Evolutionary conservation across 1,284 basidiomycete genomes (phyloP).

Genomic region (Microbotryomycetes sp.): DNA sequence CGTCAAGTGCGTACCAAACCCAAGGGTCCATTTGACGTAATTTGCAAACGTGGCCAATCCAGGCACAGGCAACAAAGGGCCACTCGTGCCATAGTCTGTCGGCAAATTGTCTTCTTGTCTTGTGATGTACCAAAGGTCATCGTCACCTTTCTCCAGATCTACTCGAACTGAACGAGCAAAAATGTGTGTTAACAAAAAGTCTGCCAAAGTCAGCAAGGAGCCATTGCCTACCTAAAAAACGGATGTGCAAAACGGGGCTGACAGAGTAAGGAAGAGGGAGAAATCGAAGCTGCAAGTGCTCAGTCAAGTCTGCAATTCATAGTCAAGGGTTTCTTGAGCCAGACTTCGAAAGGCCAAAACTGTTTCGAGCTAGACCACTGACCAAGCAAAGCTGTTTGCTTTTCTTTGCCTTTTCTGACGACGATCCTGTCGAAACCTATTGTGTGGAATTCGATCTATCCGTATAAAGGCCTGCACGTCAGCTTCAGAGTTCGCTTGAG

Average conservation of each 20-base stretch:
- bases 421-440: constrained; percentile 16
- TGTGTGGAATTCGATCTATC: constrained; percentile 21
- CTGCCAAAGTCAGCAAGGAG: too few relatives aligned
- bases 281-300: constrained; percentile 22
- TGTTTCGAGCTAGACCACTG: background rate
- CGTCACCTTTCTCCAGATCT: constrained; percentile 12
- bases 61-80: background rate
- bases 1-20: background rate
- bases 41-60: background rate
- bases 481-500: too few relatives aligned
- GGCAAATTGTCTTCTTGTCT: constrained; percentile 31
- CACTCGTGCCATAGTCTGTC: constrained; percentile 21
- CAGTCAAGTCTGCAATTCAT: constrained; percentile 13
- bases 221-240: constrained; percentile 14
- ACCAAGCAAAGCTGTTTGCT: constrained; percentile 4
- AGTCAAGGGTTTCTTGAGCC: background rate
- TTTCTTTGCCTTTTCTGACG: constrained; percentile 15
- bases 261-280: constrained; percentile 14
- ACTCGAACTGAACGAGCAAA: constrained; percentile 12
- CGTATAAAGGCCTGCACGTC: too few relatives aligned
- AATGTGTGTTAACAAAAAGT: background rate
- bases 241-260: constrained; percentile 22
- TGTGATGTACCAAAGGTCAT: constrained; percentile 20
- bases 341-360: background rate
- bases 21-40: background rate